A percentile compares a stretch with the other conserved stretches of the same genome.
These are phyloP conservation scores for Jatropha curcas DNA, from an alignment of 345 rosid species.

Conservation along the genomic window DNA sequence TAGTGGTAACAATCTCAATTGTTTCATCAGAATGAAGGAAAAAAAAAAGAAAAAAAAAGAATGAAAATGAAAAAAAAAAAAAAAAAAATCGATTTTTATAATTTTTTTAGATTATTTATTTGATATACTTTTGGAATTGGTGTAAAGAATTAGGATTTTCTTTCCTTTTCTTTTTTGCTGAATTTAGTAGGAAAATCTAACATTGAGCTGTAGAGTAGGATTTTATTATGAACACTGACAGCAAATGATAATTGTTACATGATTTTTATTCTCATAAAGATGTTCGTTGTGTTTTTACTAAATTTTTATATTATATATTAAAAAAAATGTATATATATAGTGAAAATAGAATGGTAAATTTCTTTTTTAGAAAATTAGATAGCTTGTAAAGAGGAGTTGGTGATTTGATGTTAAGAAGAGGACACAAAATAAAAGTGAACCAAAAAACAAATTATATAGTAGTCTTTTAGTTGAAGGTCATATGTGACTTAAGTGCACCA, in stretches of 20 bases:
- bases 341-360: too few species aligned
- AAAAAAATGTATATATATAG: too few species aligned
- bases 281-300: background rate
- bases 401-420: background rate
- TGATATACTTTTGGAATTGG: conserved; percentile 12
- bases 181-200: conserved; percentile 15
- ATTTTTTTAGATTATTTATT: conserved; percentile 10
- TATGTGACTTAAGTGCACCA: conserved; percentile 3
- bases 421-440: conserved; percentile 7
- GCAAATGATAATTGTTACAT: conserved; percentile 30
- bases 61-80: conserved; percentile 14
- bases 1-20: conserved; percentile 44
- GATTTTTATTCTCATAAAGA: conserved; percentile 5
- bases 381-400: background rate
- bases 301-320: background rate
- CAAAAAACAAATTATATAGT: too few species aligned
- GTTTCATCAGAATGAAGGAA: too few species aligned
- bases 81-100: background rate
- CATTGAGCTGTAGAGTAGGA: conserved; percentile 35
- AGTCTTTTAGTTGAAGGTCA: background rate
- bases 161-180: background rate
- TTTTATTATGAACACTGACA: conserved; percentile 29
- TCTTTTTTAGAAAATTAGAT: too few species aligned
- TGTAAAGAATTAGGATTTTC: conserved; percentile 36
- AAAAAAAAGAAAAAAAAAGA: too few species aligned